phyloP scores from a whole-genome alignment of 1,139 yeast genomes.

The Taphrina pruni region DNA sequence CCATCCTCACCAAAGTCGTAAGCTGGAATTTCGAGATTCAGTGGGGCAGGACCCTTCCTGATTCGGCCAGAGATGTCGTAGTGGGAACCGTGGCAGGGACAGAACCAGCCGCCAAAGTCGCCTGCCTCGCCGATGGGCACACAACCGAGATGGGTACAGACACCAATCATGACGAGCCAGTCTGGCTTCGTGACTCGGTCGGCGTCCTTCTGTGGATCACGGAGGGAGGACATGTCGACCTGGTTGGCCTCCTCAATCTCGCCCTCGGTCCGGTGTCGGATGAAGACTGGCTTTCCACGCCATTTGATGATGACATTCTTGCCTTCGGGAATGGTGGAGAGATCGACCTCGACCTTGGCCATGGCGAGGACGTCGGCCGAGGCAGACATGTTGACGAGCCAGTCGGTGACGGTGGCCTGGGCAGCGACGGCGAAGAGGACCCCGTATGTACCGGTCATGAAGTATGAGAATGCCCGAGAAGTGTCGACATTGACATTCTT shows the following conservation, averaged over 20 bases:
- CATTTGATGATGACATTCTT: slow-evolving; percentile 97
- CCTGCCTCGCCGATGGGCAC: slow-evolving; percentile 99
- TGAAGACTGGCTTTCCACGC: slow-evolving; percentile 99
- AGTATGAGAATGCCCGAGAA: slow-evolving; percentile 88
- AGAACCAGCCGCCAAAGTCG: slow-evolving; percentile 99
- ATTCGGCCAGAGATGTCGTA: slow-evolving; percentile 99
- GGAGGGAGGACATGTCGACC: slow-evolving; percentile 73
- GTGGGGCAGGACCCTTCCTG: slow-evolving; percentile 99
- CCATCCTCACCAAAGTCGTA: slow-evolving; percentile 81
- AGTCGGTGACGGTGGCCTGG: slow-evolving; percentile 87
- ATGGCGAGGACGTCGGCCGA: slow-evolving; percentile 98
- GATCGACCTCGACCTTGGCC: slow-evolving; percentile 98
- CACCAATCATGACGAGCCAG: slow-evolving; percentile 99
- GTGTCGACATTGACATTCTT: slow-evolving; percentile 54
- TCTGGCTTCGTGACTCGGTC: slow-evolving; percentile 97
- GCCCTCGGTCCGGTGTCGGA: slow-evolving; percentile 94
- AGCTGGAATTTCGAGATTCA: slow-evolving; percentile 94
- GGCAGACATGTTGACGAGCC: slow-evolving; percentile 92
- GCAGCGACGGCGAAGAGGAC: slow-evolving; percentile 94
- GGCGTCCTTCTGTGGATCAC: slow-evolving; percentile 93
- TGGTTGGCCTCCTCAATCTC: slow-evolving; percentile 94
- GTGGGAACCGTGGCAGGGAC: slow-evolving; percentile 99
- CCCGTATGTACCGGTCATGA: slow-evolving; percentile 98
- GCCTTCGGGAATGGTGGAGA: slow-evolving; percentile 94
- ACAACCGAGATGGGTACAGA: slow-evolving; percentile 96